Evolutionary conservation across 371 early-diverging fungal species (phyloP), one percentile per base, ranked within the genome.

Genomic region (Thermomucor indicae-seudaticae): DNA sequence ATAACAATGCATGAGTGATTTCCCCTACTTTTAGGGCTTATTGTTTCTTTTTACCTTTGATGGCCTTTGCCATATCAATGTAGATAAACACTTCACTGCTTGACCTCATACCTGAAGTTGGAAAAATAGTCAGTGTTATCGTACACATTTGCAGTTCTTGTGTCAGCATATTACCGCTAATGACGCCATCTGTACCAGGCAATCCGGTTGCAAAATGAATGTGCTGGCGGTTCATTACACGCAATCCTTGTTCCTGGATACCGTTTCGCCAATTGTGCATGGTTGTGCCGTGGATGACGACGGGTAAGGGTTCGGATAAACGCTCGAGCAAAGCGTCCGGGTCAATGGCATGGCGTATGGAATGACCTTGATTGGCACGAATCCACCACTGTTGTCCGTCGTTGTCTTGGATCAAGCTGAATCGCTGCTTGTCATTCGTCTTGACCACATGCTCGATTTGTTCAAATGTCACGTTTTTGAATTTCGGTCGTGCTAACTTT

Each of bases 281-380:
- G 44, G 57, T 72, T 2, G 94, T 95, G 10, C 94, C 95, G 50
- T 95, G 94, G 11, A 58, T 42, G 4, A 48, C 52, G 0, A 49
- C 49, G 1, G 43, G 35, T 0, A 34, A 19, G 1, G 51, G 16
- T 50, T 51, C 53, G 39, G 28, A 7, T 20, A 59, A 28, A 14
- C 50, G 29, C 19, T 48, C 47, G 1, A 37, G 17, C 22, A 49
- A 39, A 17, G 14, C 27, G 1, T 70, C 72, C 43, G 79, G 68
- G 32, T 84, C 72, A 17, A 85, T 62, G 16, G 83, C 69, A n/a
- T n/a, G n/a, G 4, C 80, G 59, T 0, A 66, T 6, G 12, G 83
- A 81, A 59, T 94, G 95, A 2, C 95, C 96, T 66, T 95, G 95
- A 47, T 86, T 89, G 3, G 95, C 95, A 25, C 89, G 76, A 40